A percentile compares a stretch with the other conserved stretches of the same genome.
phyloP scores from a whole-genome alignment of 169 alveolate species.

The Plasmodium yoelii region DNA sequence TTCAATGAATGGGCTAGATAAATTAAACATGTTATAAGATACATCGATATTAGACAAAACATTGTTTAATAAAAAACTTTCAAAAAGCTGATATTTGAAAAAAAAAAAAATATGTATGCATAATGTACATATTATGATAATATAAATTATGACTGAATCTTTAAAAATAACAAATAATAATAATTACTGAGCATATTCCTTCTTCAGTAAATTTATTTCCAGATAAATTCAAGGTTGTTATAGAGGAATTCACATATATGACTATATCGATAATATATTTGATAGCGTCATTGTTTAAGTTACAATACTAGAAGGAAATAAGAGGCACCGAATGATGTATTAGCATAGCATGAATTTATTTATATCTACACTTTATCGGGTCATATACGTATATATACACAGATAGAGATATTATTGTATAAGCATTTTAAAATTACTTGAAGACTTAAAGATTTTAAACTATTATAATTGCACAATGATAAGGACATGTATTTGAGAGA shows the following conservation, averaged over 20 bases:
- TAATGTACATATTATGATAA: neutral
- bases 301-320: slow-evolving; percentile 41
- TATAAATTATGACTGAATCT: neutral
- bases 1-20: slow-evolving; percentile 32
- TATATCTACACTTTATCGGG: neutral
- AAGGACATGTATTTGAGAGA: slow-evolving; percentile 56
- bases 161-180: slow-evolving; percentile 9
- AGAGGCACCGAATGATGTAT: neutral
- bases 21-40: slow-evolving; percentile 69
- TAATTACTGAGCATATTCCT: slow-evolving; percentile 48
- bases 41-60: slow-evolving; percentile 37
- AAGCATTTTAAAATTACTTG: slow-evolving; percentile 37
- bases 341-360: neutral
- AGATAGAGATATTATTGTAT: neutral
- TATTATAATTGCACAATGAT: slow-evolving; percentile 57
- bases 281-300: slow-evolving; percentile 50
- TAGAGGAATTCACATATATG: slow-evolving; percentile 61
- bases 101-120: neutral
- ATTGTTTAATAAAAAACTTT: slow-evolving; percentile 55
- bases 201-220: slow-evolving; percentile 47
- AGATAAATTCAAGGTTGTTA: slow-evolving; percentile 43
- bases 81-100: slow-evolving; percentile 37
- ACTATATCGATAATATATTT: slow-evolving; percentile 62
- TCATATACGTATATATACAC: slow-evolving; percentile 5
- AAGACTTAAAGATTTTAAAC: slow-evolving; percentile 55